Evolutionary conservation across 768 basidiomycete genomes (phyloP).

Genomic region (Mycena floridula): DNA sequence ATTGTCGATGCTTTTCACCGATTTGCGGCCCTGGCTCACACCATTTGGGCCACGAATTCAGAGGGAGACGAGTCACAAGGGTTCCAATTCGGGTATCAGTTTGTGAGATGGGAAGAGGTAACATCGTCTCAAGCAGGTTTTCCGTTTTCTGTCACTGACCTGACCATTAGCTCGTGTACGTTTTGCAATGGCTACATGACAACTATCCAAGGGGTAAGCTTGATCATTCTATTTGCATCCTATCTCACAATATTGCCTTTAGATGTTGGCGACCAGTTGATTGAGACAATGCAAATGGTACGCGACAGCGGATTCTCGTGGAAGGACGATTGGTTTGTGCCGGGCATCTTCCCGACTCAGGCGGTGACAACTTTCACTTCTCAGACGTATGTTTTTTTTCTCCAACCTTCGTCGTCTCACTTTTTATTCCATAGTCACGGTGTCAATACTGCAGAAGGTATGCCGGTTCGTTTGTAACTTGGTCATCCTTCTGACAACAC

Average conservation of each 20-base stretch:
- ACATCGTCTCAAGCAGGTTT: neutral
- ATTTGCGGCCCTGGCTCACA: constrained; percentile 27
- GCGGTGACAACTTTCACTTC: constrained; percentile 22
- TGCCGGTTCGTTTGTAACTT: neutral
- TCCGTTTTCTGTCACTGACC: neutral
- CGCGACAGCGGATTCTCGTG: constrained; percentile 32
- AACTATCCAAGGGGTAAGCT: constrained; percentile 28
- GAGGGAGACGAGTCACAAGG: constrained; percentile 30
- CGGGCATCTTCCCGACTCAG: constrained; percentile 25
- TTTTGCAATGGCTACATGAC: constrained; percentile 34
- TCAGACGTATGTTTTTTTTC: constrained; percentile 22
- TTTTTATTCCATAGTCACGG: constrained; percentile 24
- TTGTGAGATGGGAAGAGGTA: constrained; percentile 37
- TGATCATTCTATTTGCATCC: neutral
- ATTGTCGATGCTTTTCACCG: constrained; percentile 33
- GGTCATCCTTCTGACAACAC: neutral
- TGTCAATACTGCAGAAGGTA: constrained; percentile 35
- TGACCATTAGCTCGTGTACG: constrained; percentile 24
- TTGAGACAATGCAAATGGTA: constrained; percentile 36
- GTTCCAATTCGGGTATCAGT: constrained; percentile 37
- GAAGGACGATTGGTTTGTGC: constrained; percentile 35
- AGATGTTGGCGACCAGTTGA: constrained; percentile 29
- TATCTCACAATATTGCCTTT: neutral
- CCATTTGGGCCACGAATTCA: constrained; percentile 27
- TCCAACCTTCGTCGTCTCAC: neutral